These are phyloP conservation scores for Verruconis gallopava DNA, from an alignment of 2,329 filamentous ascomycete species.

Conservation along the genomic window DNA sequence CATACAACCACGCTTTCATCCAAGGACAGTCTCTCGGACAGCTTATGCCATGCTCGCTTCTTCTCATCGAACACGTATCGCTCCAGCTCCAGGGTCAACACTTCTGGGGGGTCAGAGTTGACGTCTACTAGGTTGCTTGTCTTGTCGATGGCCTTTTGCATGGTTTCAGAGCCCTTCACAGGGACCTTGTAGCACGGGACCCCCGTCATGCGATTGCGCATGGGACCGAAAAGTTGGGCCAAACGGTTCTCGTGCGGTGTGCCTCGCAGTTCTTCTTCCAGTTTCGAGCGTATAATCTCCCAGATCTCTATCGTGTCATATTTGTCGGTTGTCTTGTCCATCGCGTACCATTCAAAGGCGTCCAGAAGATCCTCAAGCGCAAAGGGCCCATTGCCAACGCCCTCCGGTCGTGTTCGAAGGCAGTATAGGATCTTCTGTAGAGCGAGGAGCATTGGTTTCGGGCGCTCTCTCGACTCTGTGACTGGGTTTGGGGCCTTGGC, in stretches of 20 bases:
- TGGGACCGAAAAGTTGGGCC: conserved; percentile 34
- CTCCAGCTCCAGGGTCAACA: conserved; percentile 43
- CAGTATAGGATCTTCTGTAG: conserved; percentile 40
- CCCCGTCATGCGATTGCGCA: conserved; percentile 20
- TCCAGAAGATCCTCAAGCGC: conserved; percentile 14
- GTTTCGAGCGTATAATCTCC: conserved; percentile 38
- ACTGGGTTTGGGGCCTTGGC: conserved; percentile 34
- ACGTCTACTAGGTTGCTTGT: conserved; percentile 17
- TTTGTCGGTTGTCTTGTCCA: conserved; percentile 25
- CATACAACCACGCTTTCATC: conserved; percentile 41
- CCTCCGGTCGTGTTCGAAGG: conserved; percentile 31
- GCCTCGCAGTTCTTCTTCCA: conserved; percentile 39
- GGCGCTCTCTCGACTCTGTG: conserved; percentile 31
- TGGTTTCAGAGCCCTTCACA: conserved; percentile 22
- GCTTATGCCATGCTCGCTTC: conserved; percentile 43
- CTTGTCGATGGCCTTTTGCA: conserved; percentile 30
- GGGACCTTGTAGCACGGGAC: conserved; percentile 23
- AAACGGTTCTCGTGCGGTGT: conserved; percentile 30
- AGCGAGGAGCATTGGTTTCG: conserved; percentile 37
- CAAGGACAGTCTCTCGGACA: conserved; percentile 42
- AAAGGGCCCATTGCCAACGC: conserved; percentile 14
- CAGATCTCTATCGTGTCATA: conserved; percentile 42
- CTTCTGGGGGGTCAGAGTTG: conserved; percentile 27
- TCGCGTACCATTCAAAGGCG: conserved; percentile 28
- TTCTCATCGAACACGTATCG: conserved; percentile 43